These are phyloP conservation scores for Poterioochromonas sp. DNA, from an alignment of 352 stramenopile genomes.

Conservation along the genomic window DNA sequence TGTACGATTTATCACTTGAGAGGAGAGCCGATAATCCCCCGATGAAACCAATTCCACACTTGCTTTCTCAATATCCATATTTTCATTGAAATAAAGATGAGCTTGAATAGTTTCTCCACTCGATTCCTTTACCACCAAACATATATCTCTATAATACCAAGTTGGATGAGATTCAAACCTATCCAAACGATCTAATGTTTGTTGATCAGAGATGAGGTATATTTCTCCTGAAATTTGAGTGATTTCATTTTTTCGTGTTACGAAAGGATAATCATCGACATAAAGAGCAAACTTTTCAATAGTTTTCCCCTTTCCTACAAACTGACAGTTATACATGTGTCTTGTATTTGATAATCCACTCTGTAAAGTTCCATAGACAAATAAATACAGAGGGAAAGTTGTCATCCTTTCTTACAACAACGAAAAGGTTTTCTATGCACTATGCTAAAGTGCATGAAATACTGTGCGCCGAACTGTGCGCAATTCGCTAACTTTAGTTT, in stretches of 20 bases:
- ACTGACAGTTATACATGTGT: background rate
- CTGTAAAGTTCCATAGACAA: background rate
- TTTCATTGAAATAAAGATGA: background rate
- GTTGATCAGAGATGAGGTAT: background rate
- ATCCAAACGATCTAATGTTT: background rate
- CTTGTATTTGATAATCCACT: background rate
- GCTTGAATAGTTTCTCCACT: conserved; percentile 3
- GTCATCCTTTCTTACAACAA: background rate
- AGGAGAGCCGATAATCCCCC: background rate
- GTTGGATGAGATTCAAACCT: background rate
- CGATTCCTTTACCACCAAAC: background rate
- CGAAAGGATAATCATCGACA: background rate
- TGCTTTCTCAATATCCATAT: background rate
- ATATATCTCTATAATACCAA: background rate
- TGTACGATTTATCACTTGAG: no score
- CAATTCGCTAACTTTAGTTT: no score
- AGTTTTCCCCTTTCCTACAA: background rate
- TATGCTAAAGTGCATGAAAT: no score
- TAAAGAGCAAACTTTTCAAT: background rate
- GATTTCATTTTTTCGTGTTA: background rate
- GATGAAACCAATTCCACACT: background rate
- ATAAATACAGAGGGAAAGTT: background rate
- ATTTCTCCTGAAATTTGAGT: background rate
- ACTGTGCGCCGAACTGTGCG: no score
- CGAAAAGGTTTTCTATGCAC: no score